Evolutionary conservation across 2,329 filamentous ascomycete species (phyloP), one percentile per base, ranked within the genome.

Genomic region (Penicillium nordicum): DNA sequence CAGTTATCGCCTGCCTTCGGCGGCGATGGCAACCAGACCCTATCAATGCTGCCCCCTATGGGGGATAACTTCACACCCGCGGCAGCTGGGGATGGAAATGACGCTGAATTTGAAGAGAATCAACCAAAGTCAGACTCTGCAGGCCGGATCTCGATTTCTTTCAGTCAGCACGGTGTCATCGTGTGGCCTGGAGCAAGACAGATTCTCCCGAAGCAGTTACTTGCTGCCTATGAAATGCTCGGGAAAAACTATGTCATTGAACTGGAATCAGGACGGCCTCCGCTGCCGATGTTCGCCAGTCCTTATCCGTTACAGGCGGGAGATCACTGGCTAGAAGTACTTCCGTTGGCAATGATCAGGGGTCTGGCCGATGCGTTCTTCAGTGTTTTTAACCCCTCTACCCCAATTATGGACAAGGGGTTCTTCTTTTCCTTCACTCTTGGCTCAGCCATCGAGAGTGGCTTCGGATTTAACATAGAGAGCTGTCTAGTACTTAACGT

Each of bases 361-460:
- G 79, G 79, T 0, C 71, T 83, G n/a, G 76, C 78, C 9, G 78
- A 82, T 67, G 78, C 78, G 0, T 83, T 81, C 57, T 83, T 83
- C 63, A 72, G 77, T n/a, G 79, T 80, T 0, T 82, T 82, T 60
- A 80, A 82, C 61, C 79, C 79, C 0, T 80, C 75, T 29, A 81
- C 77, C 16, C 81, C 81, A 0, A 76, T 82, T 23, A 75, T 83
- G 50, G 80, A 83, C 59, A 79, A 80, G 55, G 75, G 75, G 18
- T 76, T 80, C 53, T 83, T 81, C 64, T 79, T 79, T 61, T 74
- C 79, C 1, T 79, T 74, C 58, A 82, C 79, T 0, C 73, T 83
- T 5, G 75, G 77, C 11, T 65, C 74, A 4, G 80, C 78, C 2
- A 74, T 81, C 46, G 77, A 80, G 58, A 79, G 74, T 37, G 75